These are phyloP conservation scores for Tylopilus intermedius DNA, from an alignment of 768 basidiomycete species.

Conservation along the genomic window DNA sequence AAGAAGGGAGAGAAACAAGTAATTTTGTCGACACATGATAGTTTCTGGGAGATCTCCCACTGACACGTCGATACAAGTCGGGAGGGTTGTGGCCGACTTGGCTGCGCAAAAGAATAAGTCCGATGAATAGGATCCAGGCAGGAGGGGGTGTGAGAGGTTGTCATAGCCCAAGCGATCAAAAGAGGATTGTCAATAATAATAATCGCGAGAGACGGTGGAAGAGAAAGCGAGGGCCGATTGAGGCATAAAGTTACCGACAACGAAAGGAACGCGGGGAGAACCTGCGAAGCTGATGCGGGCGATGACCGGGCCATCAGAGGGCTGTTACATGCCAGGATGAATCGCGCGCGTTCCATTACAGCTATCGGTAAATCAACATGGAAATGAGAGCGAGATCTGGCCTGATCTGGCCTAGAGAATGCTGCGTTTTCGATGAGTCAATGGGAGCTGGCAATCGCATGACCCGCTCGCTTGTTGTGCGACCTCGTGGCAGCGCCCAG, in stretches of 20 bases:
- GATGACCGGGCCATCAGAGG: constrained; percentile 18
- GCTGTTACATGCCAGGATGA: not conserved
- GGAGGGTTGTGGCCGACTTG: constrained; percentile 13
- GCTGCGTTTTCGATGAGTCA: constrained; percentile 15
- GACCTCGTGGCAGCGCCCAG: constrained; percentile 25
- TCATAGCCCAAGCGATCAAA: not conserved
- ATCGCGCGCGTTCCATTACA: constrained; percentile 14
- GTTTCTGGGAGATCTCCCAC: constrained; percentile 19
- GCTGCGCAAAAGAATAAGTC: constrained; percentile 7
- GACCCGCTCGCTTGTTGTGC: constrained; percentile 17
- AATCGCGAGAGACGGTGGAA: not conserved
- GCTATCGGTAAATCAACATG: constrained; percentile 25
- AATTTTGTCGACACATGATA: constrained; percentile 10
- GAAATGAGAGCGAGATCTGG: constrained; percentile 22
- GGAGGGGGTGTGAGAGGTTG: constrained; percentile 16
- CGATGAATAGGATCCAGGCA: not conserved
- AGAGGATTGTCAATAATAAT: not conserved
- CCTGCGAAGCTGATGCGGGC: constrained; percentile 21
- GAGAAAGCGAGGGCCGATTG: constrained; percentile 8
- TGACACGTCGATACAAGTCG: constrained; percentile 12
- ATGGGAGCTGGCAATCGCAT: constrained; percentile 13
- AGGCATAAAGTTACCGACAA: constrained; percentile 27
- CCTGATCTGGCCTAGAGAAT: constrained; percentile 13
- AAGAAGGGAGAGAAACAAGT: not conserved
- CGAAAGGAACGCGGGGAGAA: constrained; percentile 25